Percentiles rank a stretch among this genome's conserved stretches.
These are phyloP conservation scores for Plectosphaerella cucumerina DNA, from an alignment of 2,329 filamentous ascomycete species.

Conservation along the genomic window DNA sequence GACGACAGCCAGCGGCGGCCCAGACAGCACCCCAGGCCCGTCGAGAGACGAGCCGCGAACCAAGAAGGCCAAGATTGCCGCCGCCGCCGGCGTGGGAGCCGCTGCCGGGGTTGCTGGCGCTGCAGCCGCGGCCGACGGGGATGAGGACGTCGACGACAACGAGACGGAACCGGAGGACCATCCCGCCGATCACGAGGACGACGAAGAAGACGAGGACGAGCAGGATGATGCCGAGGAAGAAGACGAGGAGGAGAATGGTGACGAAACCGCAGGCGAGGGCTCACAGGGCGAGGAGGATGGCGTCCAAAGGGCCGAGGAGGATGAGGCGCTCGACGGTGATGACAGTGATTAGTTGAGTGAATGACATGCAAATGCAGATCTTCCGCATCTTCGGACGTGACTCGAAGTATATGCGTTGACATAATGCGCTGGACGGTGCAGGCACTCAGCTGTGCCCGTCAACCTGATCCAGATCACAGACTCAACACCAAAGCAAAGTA, in stretches of 20 bases:
- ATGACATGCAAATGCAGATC: no score
- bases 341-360: conserved; percentile 46
- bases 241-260: conserved; percentile 40
- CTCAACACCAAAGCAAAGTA: no score
- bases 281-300: conserved; percentile 50
- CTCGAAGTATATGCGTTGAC: no score
- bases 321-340: conserved; percentile 60
- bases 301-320: conserved; percentile 42
- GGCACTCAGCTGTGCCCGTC: no score
- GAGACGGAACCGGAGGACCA: conserved; percentile 39
- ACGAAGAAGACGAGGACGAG: conserved; percentile 34
- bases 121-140: conserved; percentile 24
- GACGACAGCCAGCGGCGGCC: conserved; percentile 13
- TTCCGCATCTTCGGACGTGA: no score
- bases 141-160: conserved; percentile 34
- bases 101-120: conserved; percentile 28
- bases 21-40: conserved; percentile 21
- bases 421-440: no score
- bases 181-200: conserved; percentile 42
- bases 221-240: conserved; percentile 39
- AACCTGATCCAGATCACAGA: no score
- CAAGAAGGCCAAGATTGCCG: conserved; percentile 44
- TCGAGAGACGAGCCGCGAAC: conserved; percentile 18
- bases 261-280: conserved; percentile 47
- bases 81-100: conserved; percentile 26